Evolutionary conservation across 176 grass and related monocot genomes (phyloP).

Genomic region (Canna indica): DNA sequence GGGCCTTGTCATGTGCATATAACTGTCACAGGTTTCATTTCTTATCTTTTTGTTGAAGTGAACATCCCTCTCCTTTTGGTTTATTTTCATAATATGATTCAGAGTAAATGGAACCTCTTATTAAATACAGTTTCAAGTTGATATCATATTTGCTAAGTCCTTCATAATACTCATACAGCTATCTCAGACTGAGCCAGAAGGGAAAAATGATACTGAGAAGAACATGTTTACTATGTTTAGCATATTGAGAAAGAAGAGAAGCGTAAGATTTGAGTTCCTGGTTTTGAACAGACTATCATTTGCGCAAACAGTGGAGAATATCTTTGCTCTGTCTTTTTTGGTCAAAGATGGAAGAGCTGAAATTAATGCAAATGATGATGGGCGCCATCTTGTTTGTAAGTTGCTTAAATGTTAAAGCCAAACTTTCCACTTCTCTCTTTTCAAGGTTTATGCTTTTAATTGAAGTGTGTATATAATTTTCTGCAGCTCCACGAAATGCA

Average conservation of each 20-base stretch:
- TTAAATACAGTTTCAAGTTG: too few species aligned
- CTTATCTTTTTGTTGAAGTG: too few species aligned
- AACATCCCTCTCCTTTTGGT: too few species aligned
- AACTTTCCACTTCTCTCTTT: neutral
- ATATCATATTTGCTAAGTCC: neutral
- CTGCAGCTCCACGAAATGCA: constrained; percentile 71
- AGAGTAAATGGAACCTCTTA: too few species aligned
- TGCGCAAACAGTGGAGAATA: constrained; percentile 91
- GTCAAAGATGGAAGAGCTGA: constrained; percentile 89
- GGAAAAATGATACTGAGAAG: constrained; percentile 64
- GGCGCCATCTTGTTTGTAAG: constrained; percentile 79
- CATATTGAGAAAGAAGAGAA: constrained; percentile 51
- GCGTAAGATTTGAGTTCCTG: constrained; percentile 49
- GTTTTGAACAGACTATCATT: constrained; percentile 80
- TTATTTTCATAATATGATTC: too few species aligned
- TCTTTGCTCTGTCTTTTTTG: constrained; percentile 83
- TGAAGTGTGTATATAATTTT: neutral
- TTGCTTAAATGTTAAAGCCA: neutral
- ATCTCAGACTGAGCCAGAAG: constrained; percentile 41
- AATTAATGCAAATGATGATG: constrained; percentile 44
- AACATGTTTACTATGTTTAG: constrained; percentile 75
- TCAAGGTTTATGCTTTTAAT: neutral
- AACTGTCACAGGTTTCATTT: too few species aligned
- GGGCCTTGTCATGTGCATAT: too few species aligned
- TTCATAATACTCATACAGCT: constrained; percentile 36